Evolutionary conservation across 768 basidiomycete species (phyloP), one percentile per base, ranked within the genome.

Genomic region (Trametes villosa): DNA sequence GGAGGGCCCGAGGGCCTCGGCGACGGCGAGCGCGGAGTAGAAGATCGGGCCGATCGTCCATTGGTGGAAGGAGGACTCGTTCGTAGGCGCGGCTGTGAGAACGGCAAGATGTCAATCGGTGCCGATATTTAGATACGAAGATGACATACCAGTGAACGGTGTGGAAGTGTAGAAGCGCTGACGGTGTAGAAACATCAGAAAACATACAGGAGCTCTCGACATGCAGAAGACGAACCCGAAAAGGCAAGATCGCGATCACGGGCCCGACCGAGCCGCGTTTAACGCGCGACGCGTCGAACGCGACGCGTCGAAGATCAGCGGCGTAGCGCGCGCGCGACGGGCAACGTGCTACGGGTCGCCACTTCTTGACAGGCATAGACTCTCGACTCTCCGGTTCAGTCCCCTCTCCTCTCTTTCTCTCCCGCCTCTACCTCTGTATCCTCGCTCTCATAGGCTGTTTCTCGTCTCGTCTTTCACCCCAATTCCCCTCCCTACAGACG

Each of bases 21-120:
- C 76, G 30, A 81, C 68, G 47, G 74, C 74, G 33, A 84, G 69
- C 22, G 77, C 76, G 2, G 81, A 70, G 71, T 83, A 84, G 71
- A 79, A 83, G 48, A 79, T 68, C 2, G 81, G 77, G 3, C 80
- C 80, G 47, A 80, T 75, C 6, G 79, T 79, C 82, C 82, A 83
- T 57, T 76, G 67, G 52, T 74, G 68, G 59, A 70, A 67, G 7
- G 68, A 41, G 1, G 76, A 74, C 54, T 76, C 68, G 64, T 79
- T 81, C 13, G 76, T 76, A 7, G 82, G 81, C 5, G 83, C 81
- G 4, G 82, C 74, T 74, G 57, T 3, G 1, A 24, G 38, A 40
- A 31, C 26, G 33, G 29, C 33, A 22, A 26, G 29, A 5, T 13
- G 15, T 59, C 12, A 1, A 45, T 40, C 26, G 17, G 27, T 26